Conservation (phyloP, 257 asterid genomes). For the Salvia rosmarinus region DNA sequence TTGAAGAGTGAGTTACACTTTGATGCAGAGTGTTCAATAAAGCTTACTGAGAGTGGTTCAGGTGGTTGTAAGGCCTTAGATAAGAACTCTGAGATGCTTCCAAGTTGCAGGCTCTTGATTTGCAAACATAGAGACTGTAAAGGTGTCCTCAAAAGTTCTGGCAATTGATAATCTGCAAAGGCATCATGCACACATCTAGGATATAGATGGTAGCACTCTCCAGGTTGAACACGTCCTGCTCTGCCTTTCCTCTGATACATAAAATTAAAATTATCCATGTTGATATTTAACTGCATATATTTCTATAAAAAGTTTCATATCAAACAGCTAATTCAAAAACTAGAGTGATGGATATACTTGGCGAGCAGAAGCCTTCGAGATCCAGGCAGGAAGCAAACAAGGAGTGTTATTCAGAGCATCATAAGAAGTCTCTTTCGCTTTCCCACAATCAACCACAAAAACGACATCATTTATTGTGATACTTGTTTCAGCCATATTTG, state of each 20-base stretch:
- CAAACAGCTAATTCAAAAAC: constrained; percentile 21
- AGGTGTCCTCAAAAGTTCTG: constrained; percentile 96
- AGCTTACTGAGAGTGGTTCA: constrained; percentile 82
- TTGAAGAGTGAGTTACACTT: constrained; percentile 16
- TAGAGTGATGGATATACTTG: constrained; percentile 54
- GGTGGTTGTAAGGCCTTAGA: constrained; percentile 93
- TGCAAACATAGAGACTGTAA: constrained; percentile 93
- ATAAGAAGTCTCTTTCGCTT: constrained; percentile 96
- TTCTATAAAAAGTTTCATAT: constrained; percentile 8
- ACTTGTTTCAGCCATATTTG: constrained; percentile 98
- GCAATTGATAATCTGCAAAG: constrained; percentile 91
- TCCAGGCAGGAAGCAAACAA: constrained; percentile 95
- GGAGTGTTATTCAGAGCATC: constrained; percentile 97
- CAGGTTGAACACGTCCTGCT: constrained; percentile 99
- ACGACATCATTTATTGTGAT: constrained; percentile 94
- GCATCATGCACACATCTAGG: constrained; percentile 87
- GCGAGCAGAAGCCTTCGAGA: constrained; percentile 94
- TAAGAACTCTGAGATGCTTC: constrained; percentile 82
- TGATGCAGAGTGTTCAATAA: constrained; percentile 22
- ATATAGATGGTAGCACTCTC: constrained; percentile 95
- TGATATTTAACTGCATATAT: constrained; percentile 2
- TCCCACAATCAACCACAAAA: constrained; percentile 95
- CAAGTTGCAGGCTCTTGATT: constrained; percentile 91
- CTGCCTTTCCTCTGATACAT: constrained; percentile 86
- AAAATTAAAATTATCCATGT: constrained; percentile 30